phyloP scores from a whole-genome alignment of 441 rosid genomes.

The Viola pubescens region DNA sequence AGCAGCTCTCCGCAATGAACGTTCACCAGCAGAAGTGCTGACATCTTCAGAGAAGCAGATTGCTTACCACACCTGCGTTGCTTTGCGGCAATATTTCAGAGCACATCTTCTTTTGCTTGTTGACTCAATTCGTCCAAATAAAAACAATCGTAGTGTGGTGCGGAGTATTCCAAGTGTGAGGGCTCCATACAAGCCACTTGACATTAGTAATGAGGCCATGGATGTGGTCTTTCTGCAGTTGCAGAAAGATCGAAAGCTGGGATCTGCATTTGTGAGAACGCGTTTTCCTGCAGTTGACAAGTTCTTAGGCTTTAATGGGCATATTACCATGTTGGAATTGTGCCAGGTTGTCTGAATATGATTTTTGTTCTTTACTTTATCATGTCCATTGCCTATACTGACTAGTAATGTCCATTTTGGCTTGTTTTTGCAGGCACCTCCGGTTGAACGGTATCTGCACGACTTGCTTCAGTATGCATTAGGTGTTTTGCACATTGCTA shows the following conservation, averaged over 20 bases:
- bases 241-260: conserved; percentile 93
- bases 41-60: conserved; percentile 93
- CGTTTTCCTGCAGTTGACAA: conserved; percentile 85
- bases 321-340: conserved; percentile 82
- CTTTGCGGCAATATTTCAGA: conserved; percentile 95
- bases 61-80: conserved; percentile 88
- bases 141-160: conserved; percentile 63
- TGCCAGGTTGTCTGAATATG: conserved; percentile 62
- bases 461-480: conserved; percentile 95
- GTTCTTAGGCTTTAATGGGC: conserved; percentile 74
- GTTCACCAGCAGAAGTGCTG: conserved; percentile 75
- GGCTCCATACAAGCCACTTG: conserved; percentile 93
- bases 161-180: conserved; percentile 69
- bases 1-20: conserved; percentile 56
- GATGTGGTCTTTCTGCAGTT: conserved; percentile 83
- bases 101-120: conserved; percentile 90
- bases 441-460: conserved; percentile 91
- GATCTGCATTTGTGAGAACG: conserved; percentile 80
- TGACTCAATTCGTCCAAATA: conserved; percentile 86
- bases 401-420: conserved; percentile 15
- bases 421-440: conserved; percentile 66
- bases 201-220: conserved; percentile 94
- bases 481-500: conserved; percentile 91
- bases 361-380: conserved; percentile 7
- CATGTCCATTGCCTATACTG: conserved; percentile 2